Evolutionary conservation across 2,329 filamentous ascomycete species (phyloP).

Genomic region (Lasiodiplodia gonubiensis): DNA sequence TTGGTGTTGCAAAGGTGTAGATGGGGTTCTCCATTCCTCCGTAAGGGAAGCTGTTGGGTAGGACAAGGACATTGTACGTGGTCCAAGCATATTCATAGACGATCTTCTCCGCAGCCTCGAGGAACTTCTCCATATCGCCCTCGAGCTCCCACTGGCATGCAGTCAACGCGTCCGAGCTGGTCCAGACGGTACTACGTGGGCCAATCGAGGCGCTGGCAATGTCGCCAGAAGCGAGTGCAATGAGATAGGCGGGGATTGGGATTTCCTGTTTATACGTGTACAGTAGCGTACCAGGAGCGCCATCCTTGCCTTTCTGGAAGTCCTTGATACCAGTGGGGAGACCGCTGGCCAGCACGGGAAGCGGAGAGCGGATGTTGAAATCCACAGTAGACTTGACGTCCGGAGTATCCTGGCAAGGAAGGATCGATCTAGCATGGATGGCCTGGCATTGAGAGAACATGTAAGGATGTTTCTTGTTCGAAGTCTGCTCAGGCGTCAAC

Average conservation of each 20-base stretch:
- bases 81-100: constrained; percentile 88
- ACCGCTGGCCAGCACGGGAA: constrained; percentile 92
- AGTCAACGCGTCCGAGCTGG: constrained; percentile 83
- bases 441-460: constrained; percentile 99
- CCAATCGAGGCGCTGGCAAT: constrained; percentile 86
- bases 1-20: constrained; percentile 94
- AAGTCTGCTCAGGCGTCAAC: constrained; percentile 91
- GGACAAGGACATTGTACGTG: constrained; percentile 89
- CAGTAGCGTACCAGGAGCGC: constrained; percentile 61
- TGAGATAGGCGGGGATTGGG: constrained; percentile 92
- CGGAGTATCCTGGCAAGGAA: constrained; percentile 96
- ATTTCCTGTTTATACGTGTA: constrained; percentile 90
- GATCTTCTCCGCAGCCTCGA: constrained; percentile 79
- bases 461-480: constrained; percentile 94
- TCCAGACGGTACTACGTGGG: constrained; percentile 81
- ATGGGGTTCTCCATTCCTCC: constrained; percentile 86
- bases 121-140: constrained; percentile 87
- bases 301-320: constrained; percentile 59
- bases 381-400: constrained; percentile 95
- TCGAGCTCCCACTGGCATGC: constrained; percentile 92
- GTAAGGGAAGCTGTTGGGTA: constrained; percentile 74
- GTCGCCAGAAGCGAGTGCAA: constrained; percentile 86
- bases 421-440: constrained; percentile 90
- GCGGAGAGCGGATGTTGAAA: constrained; percentile 83
- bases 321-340: constrained; percentile 64